phyloP scores from a whole-genome alignment of 2,329 filamentous ascomycete species.

The Fusarium fracticaudum region DNA sequence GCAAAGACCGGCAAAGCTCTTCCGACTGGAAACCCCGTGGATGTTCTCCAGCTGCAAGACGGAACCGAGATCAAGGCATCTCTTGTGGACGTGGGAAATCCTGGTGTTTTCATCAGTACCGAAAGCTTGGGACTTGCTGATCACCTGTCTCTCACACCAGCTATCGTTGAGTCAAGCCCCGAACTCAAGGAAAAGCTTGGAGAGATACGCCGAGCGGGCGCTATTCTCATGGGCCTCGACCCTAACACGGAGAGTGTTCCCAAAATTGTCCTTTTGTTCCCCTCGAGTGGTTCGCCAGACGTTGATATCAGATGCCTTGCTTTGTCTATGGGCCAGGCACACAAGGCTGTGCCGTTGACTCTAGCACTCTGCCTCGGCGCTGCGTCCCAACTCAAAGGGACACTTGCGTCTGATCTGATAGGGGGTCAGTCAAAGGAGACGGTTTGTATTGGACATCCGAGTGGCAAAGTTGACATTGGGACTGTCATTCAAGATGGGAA shows the following conservation, averaged over 20 bases:
- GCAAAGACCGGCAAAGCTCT: constrained; percentile 66
- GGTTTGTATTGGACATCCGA: constrained; percentile 58
- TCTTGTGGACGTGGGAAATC: constrained; percentile 72
- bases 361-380: constrained; percentile 62
- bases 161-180: constrained; percentile 59
- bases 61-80: constrained; percentile 57
- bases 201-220: constrained; percentile 65
- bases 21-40: constrained; percentile 62
- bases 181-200: constrained; percentile 60
- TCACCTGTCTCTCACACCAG: constrained; percentile 61
- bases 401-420: constrained; percentile 51
- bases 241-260: constrained; percentile 62
- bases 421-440: constrained; percentile 33
- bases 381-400: constrained; percentile 57
- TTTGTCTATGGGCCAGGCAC: constrained; percentile 65
- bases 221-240: constrained; percentile 69
- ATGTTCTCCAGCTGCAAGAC: constrained; percentile 55
- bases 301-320: constrained; percentile 58
- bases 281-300: constrained; percentile 41
- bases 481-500: constrained; percentile 51
- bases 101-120: constrained; percentile 69
- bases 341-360: constrained; percentile 65
- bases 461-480: constrained; percentile 57
- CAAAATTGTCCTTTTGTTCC: constrained; percentile 65
- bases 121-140: constrained; percentile 59